phyloP scores from a whole-genome alignment of 345 rosid genomes.

The Pseudoturritis turrita region DNA sequence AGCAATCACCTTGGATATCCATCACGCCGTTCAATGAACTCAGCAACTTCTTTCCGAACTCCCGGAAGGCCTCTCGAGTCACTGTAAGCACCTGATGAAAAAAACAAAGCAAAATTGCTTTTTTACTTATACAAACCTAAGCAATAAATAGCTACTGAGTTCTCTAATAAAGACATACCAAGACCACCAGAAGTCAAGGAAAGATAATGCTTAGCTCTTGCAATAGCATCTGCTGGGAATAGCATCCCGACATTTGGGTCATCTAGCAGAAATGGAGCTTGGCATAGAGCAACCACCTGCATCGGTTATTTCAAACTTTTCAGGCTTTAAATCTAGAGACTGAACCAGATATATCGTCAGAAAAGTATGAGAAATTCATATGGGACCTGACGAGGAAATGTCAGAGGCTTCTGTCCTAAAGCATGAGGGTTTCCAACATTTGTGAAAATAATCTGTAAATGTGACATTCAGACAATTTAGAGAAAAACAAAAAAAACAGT shows the following conservation, averaged over 20 bases:
- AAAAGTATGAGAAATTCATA: too few species aligned
- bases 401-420: constrained; percentile 86
- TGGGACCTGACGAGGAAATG: constrained; percentile 97
- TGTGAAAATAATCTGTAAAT: constrained; percentile 79
- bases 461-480: constrained; percentile 21
- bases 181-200: constrained; percentile 77
- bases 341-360: background rate
- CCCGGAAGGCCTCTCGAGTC: constrained; percentile 92
- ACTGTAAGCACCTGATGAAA: constrained; percentile 80
- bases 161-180: constrained; percentile 42
- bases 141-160: background rate
- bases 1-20: constrained; percentile 84
- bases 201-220: constrained; percentile 90
- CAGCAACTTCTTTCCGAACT: constrained; percentile 82
- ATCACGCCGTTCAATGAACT: constrained; percentile 86
- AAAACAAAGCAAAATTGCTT: background rate
- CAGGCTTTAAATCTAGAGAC: constrained; percentile 17
- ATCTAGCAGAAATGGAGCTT: constrained; percentile 90
- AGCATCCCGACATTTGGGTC: constrained; percentile 78
- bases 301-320: background rate
- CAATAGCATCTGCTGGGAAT: constrained; percentile 89
- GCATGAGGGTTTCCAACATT: constrained; percentile 99
- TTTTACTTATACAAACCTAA: background rate
- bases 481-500: too few species aligned
- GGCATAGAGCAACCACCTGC: constrained; percentile 94